phyloP scores from a whole-genome alignment of 2,329 filamentous ascomycete genomes.

The Alternaria burnsii region DNA sequence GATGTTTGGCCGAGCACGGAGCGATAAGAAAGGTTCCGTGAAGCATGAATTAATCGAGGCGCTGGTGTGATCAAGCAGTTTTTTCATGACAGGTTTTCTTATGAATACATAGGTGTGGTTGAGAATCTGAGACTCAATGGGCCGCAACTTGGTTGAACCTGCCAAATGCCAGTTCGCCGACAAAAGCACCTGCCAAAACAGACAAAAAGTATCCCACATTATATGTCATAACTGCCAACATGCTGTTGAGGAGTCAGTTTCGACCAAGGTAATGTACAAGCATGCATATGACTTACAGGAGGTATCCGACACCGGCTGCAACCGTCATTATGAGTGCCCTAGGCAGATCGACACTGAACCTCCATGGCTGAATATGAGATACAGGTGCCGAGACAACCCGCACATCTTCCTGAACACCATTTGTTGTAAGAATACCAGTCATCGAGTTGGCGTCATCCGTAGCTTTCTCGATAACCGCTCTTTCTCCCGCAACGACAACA shows the following conservation, averaged over 20 bases:
- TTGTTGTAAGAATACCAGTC: slow-evolving; percentile 72
- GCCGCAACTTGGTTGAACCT: slow-evolving; percentile 63
- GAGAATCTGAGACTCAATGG: slow-evolving; percentile 4
- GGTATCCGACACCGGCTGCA: slow-evolving; percentile 79
- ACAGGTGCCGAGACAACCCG: slow-evolving; percentile 71
- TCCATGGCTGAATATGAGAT: slow-evolving; percentile 71
- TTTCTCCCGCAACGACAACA: slow-evolving; percentile 73
- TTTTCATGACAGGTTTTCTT: background rate
- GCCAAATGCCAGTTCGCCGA: slow-evolving; percentile 85
- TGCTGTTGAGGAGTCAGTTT: slow-evolving; percentile 62
- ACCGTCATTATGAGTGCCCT: slow-evolving; percentile 75
- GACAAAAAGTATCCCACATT: slow-evolving; percentile 87
- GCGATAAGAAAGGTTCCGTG: background rate
- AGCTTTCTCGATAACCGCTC: slow-evolving; percentile 66
- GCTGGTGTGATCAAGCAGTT: background rate
- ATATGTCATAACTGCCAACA: slow-evolving; percentile 91
- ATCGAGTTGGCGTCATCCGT: slow-evolving; percentile 65
- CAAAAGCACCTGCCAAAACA: slow-evolving; percentile 78
- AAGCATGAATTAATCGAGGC: background rate
- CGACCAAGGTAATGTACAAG: background rate
- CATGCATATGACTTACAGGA: slow-evolving; percentile 72
- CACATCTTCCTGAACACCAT: slow-evolving; percentile 83
- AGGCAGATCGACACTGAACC: slow-evolving; percentile 80
- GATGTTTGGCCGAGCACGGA: background rate
- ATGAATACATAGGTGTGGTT: background rate